Evolutionary conservation across 2,329 filamentous ascomycete species (phyloP), one percentile per base, ranked within the genome.

Genomic region (Thielaviopsis euricoi): DNA sequence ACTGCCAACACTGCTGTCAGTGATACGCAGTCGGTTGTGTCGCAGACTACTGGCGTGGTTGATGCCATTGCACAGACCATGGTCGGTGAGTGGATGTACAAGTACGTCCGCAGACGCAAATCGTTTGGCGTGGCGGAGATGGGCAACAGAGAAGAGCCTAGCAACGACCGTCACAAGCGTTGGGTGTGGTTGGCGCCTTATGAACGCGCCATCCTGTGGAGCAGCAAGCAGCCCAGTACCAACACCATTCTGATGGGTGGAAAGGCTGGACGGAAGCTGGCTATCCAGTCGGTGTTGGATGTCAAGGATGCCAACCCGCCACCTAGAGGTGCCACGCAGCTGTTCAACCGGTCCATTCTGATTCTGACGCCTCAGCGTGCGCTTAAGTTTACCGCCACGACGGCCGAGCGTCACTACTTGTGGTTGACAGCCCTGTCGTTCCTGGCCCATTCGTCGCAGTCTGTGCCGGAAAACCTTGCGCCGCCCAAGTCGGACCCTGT

Each of bases 111-210:
- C 55, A 80, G 87, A 68, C 82, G 91, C 63, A 96, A 90, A 71
- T 94, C 91, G 0, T 97, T 98, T 67, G 89, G 89, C 21, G 82
- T 91, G 56, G 73, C 79, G 2, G 87, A 90, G 51, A 76, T 74
- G 23, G 81, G 76, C 61, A 77, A 78, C 40, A 81, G 81, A 62
- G 83, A 89, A 66, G 81, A 86, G 62, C 85, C 76, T 62, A 83
- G 87, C 70, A 83, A 81, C 62, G 83, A 86, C 63, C 86, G 93
- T 29, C 93, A 98, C 69, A 96, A 90, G 73, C 80, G 93, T 69
- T 98, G 93, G 93, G 93, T 98, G 1, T 98, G 93, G 93, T 79
- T 98, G 62, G 93, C 91, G 19, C 93, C 93, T 2, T 97, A 98
- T 67, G 93, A 98, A 71, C 80, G 90, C 62, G 86, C 91, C 13